Percentiles rank a stretch among this genome's conserved stretches.
Evolutionary conservation across 768 basidiomycete species (phyloP).

Genomic region (Leccinum longicurvipes): DNA sequence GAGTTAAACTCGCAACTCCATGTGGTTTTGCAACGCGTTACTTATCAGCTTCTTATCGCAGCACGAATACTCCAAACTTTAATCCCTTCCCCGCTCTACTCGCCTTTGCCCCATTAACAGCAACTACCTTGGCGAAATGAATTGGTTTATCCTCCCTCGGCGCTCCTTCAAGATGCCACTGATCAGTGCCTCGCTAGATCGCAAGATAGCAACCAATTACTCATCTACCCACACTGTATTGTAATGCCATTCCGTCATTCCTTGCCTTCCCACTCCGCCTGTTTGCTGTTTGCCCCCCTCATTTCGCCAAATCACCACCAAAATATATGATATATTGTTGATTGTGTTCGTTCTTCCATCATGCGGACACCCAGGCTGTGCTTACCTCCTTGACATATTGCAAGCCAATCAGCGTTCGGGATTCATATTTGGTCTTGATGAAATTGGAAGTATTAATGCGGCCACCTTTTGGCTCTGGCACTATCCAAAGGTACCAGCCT

Average conservation of each 20-base stretch:
- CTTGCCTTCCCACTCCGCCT: no score
- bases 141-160: conserved; percentile 13
- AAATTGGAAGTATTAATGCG: no score
- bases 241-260: conserved; percentile 7
- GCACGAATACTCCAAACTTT: conserved; percentile 18
- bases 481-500: no score
- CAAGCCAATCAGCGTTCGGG: no score
- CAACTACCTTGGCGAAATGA: conserved; percentile 25
- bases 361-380: no score
- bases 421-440: no score
- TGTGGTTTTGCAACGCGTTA: background rate
- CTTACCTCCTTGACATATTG: no score
- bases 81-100: conserved; percentile 25
- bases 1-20: background rate
- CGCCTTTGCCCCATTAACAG: conserved; percentile 9
- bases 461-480: no score
- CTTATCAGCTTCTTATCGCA: conserved; percentile 26
- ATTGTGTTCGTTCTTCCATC: no score
- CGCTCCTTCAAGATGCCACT: conserved; percentile 12
- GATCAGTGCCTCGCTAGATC: conserved; percentile 2
- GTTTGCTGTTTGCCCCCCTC: no score
- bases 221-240: conserved; percentile 15
- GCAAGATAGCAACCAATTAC: conserved; percentile 26
- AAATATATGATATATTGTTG: no score
- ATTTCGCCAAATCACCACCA: no score